Evolutionary conservation across 1,284 basidiomycete species (phyloP), one percentile per base, ranked within the genome.

Genomic region (Neotropicomus parvogracilis): DNA sequence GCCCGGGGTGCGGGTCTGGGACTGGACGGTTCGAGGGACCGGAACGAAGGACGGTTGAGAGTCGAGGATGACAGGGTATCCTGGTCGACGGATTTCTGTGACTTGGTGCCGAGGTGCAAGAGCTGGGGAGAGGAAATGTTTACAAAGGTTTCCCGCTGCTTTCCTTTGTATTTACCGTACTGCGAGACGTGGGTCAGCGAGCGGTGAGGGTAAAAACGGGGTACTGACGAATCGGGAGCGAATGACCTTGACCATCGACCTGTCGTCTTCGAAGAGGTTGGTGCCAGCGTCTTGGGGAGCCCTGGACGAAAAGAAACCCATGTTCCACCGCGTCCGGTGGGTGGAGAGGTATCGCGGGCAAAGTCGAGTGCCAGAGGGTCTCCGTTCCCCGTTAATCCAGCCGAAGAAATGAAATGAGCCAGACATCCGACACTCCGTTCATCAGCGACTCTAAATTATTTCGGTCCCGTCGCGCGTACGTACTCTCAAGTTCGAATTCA

Each of bases 161-260:
- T 80, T 54, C 79, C 79, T 60, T 82, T 83, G 59, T 70, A 69
- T 67, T 78, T 84, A 52, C 81, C 81, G 62, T 84, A 85, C 84
- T 87, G 55, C 35, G 40, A 20, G n/a, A 27, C 31, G 40, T n/a
- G 28, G 4, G 40, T n/a, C 6, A 21, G 44, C 56, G 29, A 56
- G 51, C 44, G 44, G 27, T 27, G 19, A 26, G 26, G 29, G 41
- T 37, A 52, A 52, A 53, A 50, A 43, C 47, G 54, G 53, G n/a
- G 52, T 24, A 79, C 83, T 63, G 64, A 88, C 85, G 59, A 88
- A 84, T 69, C 83, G 75, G 56, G 85, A 85, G 59, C 85, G 83
- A 54, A 88, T 80, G 60, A 82, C 78, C 53, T 78, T 73, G 43
- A 81, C 77, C 57, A 81, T 77, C 36, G 79, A 73, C 60, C 66